Evolutionary conservation across 495 filamentous ascomycete species (phyloP), one percentile per base, ranked within the genome.

Genomic region (Aspergillus avenaceus): DNA sequence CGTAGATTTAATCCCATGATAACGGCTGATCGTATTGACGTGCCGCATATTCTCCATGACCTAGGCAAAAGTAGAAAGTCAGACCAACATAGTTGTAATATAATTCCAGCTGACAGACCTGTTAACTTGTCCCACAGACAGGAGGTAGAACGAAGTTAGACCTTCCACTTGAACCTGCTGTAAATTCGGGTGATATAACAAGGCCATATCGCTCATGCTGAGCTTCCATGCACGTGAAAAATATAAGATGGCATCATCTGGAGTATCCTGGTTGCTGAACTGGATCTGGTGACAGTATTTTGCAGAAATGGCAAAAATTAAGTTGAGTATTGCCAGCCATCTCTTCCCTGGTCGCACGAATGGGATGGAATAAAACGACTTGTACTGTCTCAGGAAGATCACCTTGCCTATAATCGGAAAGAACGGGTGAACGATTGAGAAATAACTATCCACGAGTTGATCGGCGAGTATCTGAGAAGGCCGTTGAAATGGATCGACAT

Each of bases 221-320:
- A 86, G 62, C 28, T 71, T 67, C 66, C 81, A 78, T 13, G 82
- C 83, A 41, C 84, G 69, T 2, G 76, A 66, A 62, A 82, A 83
- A 59, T 81, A 86, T 5, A 75, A 53, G 37, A 77, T 76, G 36
- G 78, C 77, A 45, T 70, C 63, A 19, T 71, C 48, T 8, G 32
- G 14, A 18, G 19, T 29, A 8, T 38, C 14, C 9, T 53, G 41
- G 6, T 19, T 16, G 7, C 25, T 22, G 9, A 38, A 12, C 24
- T 37, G 31, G n/a, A 61, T 31, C 12, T 84, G 66, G 37, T 52
- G 37, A 4, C 69, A 72, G 54, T 81, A 76, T 53, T 69, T 74
- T 7, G 78, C 71, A 9, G 76, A 75, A 50, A 85, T 83, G 14
- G 84, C 84, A 60, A 87, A 85, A 26, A 86, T 71, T n/a, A 85